Percentiles rank a stretch among this genome's conserved stretches.
Conservation (phyloP, 495 filamentous ascomycete genomes). For the Sporormia fimetaria region DNA sequence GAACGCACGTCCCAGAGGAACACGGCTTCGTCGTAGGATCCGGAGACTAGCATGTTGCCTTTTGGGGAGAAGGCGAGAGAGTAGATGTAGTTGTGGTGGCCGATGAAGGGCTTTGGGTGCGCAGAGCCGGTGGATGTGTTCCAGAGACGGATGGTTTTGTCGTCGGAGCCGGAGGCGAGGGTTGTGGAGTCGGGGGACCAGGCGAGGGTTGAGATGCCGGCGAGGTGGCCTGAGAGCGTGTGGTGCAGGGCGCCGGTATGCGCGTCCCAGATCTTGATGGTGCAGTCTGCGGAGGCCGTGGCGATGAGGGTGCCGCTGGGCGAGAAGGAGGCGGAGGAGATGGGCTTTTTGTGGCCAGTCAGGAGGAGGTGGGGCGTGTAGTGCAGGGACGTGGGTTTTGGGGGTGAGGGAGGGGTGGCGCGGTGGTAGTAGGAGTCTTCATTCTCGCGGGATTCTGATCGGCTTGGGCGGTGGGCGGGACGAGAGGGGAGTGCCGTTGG, state of each 20-base stretch:
- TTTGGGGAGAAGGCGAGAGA: conserved; percentile 88
- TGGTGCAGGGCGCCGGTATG: conserved; percentile 64
- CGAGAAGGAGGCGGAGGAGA: conserved; percentile 82
- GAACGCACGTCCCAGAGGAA: conserved; percentile 92
- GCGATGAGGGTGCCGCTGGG: conserved; percentile 84
- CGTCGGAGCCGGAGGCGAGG: conserved; percentile 84
- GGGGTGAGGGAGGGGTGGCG: conserved; percentile 8
- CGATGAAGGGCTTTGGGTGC: conserved; percentile 53
- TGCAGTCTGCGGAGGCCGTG: conserved; percentile 62
- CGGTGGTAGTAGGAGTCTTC: neutral
- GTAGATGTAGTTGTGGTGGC: conserved; percentile 95
- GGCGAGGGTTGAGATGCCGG: conserved; percentile 77
- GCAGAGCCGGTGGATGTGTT: conserved; percentile 64
- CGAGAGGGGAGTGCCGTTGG: no score
- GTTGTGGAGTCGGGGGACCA: conserved; percentile 82
- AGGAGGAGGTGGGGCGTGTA: conserved; percentile 56
- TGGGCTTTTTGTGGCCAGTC: conserved; percentile 60
- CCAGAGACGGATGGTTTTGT: conserved; percentile 93
- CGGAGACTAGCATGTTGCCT: conserved; percentile 89
- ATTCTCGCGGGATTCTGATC: conserved; percentile 1
- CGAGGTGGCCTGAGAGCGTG: conserved; percentile 85
- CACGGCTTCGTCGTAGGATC: conserved; percentile 93
- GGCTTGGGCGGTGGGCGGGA: neutral
- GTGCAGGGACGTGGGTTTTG: conserved; percentile 40
- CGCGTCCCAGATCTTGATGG: conserved; percentile 83